Conservation (phyloP, 176 grass and related monocot species). For the Alloteropsis semialata region DNA sequence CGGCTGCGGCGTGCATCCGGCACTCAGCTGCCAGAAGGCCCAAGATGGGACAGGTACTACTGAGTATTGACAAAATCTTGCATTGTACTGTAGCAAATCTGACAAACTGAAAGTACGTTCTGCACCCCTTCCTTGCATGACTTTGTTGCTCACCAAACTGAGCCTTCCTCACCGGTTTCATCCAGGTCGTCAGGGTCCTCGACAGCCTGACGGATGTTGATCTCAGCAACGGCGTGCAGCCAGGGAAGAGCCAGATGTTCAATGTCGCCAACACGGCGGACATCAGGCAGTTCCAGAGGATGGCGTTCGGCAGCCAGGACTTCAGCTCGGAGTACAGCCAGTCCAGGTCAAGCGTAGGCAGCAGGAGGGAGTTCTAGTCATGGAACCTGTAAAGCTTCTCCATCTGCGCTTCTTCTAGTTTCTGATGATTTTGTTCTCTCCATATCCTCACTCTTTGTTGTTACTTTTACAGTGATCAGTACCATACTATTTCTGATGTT, state of each 20-base stretch:
- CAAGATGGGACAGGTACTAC: constrained; percentile 84
- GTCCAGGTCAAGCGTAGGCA: constrained; percentile 47
- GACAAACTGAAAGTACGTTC: neutral
- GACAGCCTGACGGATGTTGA: constrained; percentile 76
- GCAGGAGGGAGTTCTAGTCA: constrained; percentile 47
- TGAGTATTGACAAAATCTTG: neutral
- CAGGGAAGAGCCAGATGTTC: constrained; percentile 83
- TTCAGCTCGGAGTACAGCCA: constrained; percentile 66
- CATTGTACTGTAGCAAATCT: neutral
- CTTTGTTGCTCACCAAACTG: neutral
- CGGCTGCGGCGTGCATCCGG: constrained; percentile 76
- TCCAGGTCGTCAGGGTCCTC: constrained; percentile 79
- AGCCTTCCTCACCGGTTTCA: neutral
- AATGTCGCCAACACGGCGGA: constrained; percentile 68
- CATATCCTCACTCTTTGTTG: neutral
- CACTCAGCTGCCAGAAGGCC: constrained; percentile 79
- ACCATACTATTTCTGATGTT: neutral
- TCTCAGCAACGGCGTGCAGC: constrained; percentile 78
- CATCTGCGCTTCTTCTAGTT: neutral
- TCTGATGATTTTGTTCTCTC: neutral
- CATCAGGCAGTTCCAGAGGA: constrained; percentile 74
- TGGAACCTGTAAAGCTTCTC: neutral
- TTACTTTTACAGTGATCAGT: neutral
- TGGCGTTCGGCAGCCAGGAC: constrained; percentile 92
- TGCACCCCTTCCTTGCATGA: neutral